Evolutionary conservation across 805 yeast species (phyloP), one percentile per base, ranked within the genome.

Genomic region (Teunomyces atbi): DNA sequence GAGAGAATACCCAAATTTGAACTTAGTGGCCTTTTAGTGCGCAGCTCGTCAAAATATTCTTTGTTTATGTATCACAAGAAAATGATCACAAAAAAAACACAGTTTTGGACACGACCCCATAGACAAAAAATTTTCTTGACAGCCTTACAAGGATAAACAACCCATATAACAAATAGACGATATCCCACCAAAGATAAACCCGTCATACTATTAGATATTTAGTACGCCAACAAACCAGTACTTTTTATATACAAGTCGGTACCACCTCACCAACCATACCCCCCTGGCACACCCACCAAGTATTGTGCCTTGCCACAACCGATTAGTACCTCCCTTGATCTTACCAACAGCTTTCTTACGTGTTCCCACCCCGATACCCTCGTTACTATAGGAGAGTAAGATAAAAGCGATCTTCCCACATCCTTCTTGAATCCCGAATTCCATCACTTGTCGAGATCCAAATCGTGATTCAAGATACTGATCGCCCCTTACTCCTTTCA

Each of bases 211-310:
- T 21, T 20, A 11, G 12, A 19, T 36, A 36, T 36, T 36, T 36
- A 36, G 39, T 36, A 36, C 39, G 39, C 39, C 39, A 36, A 20
- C 39, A 36, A 13, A 19, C 28, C 39, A 36, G 39, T 36, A 36
- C 39, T 36, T 19, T 16, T 21, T 19, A n/a, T 36, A n/a, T 30
- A 30, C 33, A 36, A n/a, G 13, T 36, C 23, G 27, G 16, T 21
- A 36, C 39, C 39, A 13, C 28, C 7, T 21, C 11, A 36, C 18
- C 39, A 10, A 13, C 33, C 33, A 30, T 30, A 12, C 11, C 15
- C 39, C 28, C 18, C 16, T 36, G 8, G 39, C 28, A 33, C 37
- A 36, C 27, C 16, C 8, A 11, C 36, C 26, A 30, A 21, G 16
- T 21, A n/a, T 15, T 36, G 39, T 36, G 39, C 28, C 12, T 12